phyloP scores from a whole-genome alignment of 2,329 filamentous ascomycete species.

The Colletotrichum caudatum region DNA sequence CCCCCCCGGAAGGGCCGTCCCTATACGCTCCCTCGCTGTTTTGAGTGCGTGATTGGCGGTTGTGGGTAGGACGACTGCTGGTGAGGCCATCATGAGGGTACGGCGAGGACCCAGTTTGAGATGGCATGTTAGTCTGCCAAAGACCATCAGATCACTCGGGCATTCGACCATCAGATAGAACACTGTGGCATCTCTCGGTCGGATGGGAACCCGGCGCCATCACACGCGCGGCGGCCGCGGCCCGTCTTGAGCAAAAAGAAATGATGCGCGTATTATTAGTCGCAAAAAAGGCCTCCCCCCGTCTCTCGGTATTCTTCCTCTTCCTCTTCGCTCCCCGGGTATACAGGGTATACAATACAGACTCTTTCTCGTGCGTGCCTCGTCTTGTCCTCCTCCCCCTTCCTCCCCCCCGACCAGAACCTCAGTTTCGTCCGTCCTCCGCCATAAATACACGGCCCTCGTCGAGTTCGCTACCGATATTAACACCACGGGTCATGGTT shows the following conservation, averaged over 20 bases:
- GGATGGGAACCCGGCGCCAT: background rate
- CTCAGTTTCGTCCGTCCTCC: background rate
- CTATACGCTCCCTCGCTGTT: background rate
- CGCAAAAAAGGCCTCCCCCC: constrained; percentile 10
- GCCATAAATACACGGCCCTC: constrained; percentile 31
- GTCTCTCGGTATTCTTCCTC: constrained; percentile 28
- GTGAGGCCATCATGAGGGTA: background rate
- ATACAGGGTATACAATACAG: background rate
- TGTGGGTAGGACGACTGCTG: background rate
- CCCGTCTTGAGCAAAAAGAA: constrained; percentile 2
- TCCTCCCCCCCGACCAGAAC: background rate
- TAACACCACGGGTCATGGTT: constrained; percentile 22
- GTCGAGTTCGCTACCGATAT: constrained; percentile 17
- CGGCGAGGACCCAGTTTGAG: background rate
- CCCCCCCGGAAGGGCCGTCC: background rate
- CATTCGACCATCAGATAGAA: too few species aligned
- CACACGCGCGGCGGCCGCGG: too few species aligned
- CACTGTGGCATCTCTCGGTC: background rate
- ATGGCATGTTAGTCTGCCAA: background rate
- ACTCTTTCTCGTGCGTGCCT: constrained; percentile 6
- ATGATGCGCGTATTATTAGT: constrained; percentile 33
- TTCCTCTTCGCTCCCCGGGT: constrained; percentile 7
- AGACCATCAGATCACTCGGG: background rate
- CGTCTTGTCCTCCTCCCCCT: too few species aligned
- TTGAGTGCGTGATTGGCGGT: background rate